Evolutionary conservation across 768 basidiomycete species (phyloP).

Genomic region (Mycena galericulata): DNA sequence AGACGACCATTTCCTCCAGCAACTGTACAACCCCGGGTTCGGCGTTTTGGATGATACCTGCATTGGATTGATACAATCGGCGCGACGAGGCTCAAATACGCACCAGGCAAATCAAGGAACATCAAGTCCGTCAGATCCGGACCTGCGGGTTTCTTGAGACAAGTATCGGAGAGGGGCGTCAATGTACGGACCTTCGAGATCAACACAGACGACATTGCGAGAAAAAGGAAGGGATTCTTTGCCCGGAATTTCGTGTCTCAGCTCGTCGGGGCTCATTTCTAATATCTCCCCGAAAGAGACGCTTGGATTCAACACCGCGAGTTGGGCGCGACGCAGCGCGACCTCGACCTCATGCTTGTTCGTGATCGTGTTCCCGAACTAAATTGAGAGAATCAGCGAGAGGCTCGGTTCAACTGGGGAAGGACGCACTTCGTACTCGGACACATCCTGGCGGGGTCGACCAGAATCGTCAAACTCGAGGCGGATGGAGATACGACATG

Average conservation of each 20-base stretch:
- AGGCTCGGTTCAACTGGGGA: background rate
- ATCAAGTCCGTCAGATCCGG: slow-evolving; percentile 52
- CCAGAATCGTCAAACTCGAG: slow-evolving; percentile 51
- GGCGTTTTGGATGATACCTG: slow-evolving; percentile 65
- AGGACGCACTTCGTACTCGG: slow-evolving; percentile 20
- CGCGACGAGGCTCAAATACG: background rate
- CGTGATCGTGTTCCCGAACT: slow-evolving; percentile 44
- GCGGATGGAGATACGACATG: slow-evolving; percentile 57
- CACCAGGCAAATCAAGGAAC: slow-evolving; percentile 56
- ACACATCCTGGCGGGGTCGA: slow-evolving; percentile 34
- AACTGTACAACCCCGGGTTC: slow-evolving; percentile 55
- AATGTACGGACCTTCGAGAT: slow-evolving; percentile 43
- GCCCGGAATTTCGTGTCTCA: slow-evolving; percentile 27
- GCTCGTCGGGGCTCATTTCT: slow-evolving; percentile 27
- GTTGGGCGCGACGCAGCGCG: slow-evolving; percentile 60
- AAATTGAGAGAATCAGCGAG: background rate
- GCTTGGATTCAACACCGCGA: slow-evolving; percentile 54
- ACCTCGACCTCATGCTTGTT: slow-evolving; percentile 55
- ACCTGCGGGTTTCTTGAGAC: background rate
- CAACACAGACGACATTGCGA: slow-evolving; percentile 55
- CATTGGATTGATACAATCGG: background rate
- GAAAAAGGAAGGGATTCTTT: slow-evolving; percentile 46
- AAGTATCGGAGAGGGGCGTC: no score
- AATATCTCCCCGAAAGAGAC: slow-evolving; percentile 35
- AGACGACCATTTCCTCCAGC: slow-evolving; percentile 61